Evolutionary conservation across 352 stramenopile species (phyloP).

Genomic region (Lagenidium giganteum): DNA sequence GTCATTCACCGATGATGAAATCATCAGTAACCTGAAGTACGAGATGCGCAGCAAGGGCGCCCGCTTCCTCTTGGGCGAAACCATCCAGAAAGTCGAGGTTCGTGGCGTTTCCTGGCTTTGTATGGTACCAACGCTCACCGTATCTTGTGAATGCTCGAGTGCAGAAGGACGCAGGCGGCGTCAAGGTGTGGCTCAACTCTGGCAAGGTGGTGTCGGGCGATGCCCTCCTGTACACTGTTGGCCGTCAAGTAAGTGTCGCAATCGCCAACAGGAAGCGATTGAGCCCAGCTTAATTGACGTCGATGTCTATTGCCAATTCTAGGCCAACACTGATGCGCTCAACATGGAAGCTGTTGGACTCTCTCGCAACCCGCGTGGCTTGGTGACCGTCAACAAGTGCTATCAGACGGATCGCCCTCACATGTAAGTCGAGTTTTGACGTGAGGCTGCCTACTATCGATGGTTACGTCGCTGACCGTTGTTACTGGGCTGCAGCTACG

Average conservation of each 20-base stretch:
- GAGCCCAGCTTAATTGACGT: not conserved
- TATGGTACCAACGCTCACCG: too few species aligned
- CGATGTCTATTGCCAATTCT: not conserved
- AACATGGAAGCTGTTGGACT: conserved; percentile 82
- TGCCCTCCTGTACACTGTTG: conserved; percentile 76
- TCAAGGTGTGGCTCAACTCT: conserved; percentile 71
- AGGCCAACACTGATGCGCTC: conserved; percentile 72
- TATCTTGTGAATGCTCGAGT: not conserved
- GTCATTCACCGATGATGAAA: conserved; percentile 82
- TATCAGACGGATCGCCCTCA: conserved; percentile 83
- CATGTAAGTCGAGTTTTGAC: conserved; percentile 36
- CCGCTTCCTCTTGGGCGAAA: conserved; percentile 81
- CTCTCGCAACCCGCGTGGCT: conserved; percentile 64
- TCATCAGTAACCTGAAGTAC: conserved; percentile 84
- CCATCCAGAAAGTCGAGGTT: conserved; percentile 67
- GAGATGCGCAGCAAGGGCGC: conserved; percentile 87
- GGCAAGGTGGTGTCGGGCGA: conserved; percentile 71
- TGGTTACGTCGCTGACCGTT: not conserved
- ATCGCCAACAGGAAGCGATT: not conserved
- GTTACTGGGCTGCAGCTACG: conserved; percentile 44
- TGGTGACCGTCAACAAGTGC: conserved; percentile 84
- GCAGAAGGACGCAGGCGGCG: conserved; percentile 42
- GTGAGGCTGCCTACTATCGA: not conserved
- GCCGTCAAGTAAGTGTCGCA: conserved; percentile 35
- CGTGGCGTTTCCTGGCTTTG: not conserved